Percentiles rank a stretch among this genome's conserved stretches.
phyloP scores from a whole-genome alignment of 192 early-diverging fungal genomes.

The Rhizophagus sp. region DNA sequence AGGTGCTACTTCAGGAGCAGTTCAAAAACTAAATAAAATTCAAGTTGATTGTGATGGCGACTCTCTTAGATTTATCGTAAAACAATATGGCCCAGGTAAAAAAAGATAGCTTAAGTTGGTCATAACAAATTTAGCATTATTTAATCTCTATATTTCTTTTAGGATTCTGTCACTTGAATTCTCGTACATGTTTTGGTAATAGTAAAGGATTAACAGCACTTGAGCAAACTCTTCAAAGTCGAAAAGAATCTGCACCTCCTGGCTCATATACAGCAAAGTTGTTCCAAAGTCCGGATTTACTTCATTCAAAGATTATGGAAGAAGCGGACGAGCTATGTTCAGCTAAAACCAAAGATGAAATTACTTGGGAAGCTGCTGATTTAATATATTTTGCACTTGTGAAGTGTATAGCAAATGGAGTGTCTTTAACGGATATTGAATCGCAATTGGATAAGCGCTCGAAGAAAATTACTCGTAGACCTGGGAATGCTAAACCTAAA shows the following conservation, averaged over 20 bases:
- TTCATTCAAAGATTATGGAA: constrained; percentile 93
- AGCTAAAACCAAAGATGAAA: constrained; percentile 70
- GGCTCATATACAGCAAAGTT: constrained; percentile 93
- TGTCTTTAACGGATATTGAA: constrained; percentile 85
- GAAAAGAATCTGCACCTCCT: constrained; percentile 72
- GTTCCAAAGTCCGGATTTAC: constrained; percentile 78
- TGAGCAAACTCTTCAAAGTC: constrained; percentile 63
- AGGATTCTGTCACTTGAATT: constrained; percentile 95
- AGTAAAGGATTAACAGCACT: constrained; percentile 75
- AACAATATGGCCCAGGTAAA: constrained; percentile 78
- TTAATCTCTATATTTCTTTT: constrained; percentile 6
- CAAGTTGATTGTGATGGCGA: constrained; percentile 92
- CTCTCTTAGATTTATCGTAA: constrained; percentile 82
- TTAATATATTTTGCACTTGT: constrained; percentile 93
- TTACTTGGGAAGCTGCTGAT: constrained; percentile 96
- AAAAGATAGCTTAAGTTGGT: background rate
- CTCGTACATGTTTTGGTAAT: constrained; percentile 89
- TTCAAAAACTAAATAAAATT: constrained; percentile 80
- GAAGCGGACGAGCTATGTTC: constrained; percentile 92
- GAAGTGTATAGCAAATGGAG: constrained; percentile 81
- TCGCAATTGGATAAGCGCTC: constrained; percentile 79
- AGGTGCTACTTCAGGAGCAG: constrained; percentile 91
- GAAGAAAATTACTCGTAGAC: constrained; percentile 81
- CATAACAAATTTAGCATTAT: constrained; percentile 3
- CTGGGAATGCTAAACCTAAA: constrained; percentile 93